Evolutionary conservation across 345 rosid genomes (phyloP).

Genomic region (Garcia nutans): DNA sequence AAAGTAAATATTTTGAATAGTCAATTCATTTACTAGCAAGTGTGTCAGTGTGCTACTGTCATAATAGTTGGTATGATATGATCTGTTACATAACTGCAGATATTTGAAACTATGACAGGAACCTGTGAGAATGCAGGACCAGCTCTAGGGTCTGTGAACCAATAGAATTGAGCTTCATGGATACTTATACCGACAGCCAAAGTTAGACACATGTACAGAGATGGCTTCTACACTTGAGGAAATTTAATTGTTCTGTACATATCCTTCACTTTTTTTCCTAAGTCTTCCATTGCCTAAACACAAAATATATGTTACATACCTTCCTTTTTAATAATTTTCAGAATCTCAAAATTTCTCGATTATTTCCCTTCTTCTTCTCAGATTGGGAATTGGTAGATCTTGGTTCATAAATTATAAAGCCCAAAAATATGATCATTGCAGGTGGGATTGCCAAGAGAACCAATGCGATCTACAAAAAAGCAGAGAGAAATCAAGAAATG

Average conservation of each 20-base stretch:
- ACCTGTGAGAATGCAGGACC: constrained; percentile 88
- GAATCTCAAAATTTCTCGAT: constrained; percentile 10
- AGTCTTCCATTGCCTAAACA: constrained; percentile 39
- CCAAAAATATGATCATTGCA: constrained; percentile 47
- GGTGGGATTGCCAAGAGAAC: constrained; percentile 62
- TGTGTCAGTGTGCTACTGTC: too few species aligned
- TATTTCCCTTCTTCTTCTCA: constrained; percentile 47
- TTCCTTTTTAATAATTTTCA: too few species aligned
- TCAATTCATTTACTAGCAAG: too few species aligned
- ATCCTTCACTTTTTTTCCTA: constrained; percentile 49
- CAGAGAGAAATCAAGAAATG: neutral
- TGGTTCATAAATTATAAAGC: constrained; percentile 62
- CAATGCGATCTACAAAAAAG: constrained; percentile 56
- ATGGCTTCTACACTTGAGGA: constrained; percentile 88
- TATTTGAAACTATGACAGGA: neutral
- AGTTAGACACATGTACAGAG: constrained; percentile 70
- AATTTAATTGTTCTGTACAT: constrained; percentile 58
- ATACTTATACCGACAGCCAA: constrained; percentile 73
- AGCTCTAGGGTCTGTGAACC: constrained; percentile 74
- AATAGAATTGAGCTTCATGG: constrained; percentile 80
- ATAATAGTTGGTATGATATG: too few species aligned
- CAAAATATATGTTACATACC: too few species aligned
- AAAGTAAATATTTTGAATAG: too few species aligned
- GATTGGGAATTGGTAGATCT: constrained; percentile 30
- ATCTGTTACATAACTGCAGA: too few species aligned